A percentile compares a stretch with the other conserved stretches of the same genome.
Evolutionary conservation across 495 filamentous ascomycete genomes (phyloP).

Genomic region (Glarea lozoyensis): DNA sequence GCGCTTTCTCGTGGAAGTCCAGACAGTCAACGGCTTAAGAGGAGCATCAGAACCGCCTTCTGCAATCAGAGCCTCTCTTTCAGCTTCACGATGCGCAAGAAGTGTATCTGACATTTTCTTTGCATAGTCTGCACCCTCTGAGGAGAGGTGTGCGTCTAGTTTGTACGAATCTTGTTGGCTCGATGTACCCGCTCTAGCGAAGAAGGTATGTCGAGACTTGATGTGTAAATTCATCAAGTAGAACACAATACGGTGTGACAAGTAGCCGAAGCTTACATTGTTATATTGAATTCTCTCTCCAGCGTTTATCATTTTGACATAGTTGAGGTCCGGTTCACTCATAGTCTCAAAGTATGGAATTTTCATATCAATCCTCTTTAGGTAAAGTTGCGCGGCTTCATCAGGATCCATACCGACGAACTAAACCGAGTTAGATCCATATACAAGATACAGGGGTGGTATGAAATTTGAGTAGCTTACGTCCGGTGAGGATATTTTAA

Average conservation of each 20-base stretch:
- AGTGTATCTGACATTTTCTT: slow-evolving; percentile 78
- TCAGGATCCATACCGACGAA: slow-evolving; percentile 86
- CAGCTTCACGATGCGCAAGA: slow-evolving; percentile 70
- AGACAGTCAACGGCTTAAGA: slow-evolving; percentile 75
- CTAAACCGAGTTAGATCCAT: slow-evolving; percentile 28
- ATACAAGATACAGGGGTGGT: slow-evolving; percentile 19
- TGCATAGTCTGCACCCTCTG: slow-evolving; percentile 78
- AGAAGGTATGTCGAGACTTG: slow-evolving; percentile 88
- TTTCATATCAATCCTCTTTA: slow-evolving; percentile 77
- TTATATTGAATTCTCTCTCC: slow-evolving; percentile 89
- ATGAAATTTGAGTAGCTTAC: too few relatives aligned
- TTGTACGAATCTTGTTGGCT: slow-evolving; percentile 83
- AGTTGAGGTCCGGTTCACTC: slow-evolving; percentile 87
- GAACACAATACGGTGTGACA: slow-evolving; percentile 94
- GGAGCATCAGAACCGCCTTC: slow-evolving; percentile 59
- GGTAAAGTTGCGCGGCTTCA: slow-evolving; percentile 85
- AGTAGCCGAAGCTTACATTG: slow-evolving; percentile 89
- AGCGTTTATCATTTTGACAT: slow-evolving; percentile 99
- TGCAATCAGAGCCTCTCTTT: slow-evolving; percentile 58
- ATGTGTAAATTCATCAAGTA: slow-evolving; percentile 97
- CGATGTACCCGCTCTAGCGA: slow-evolving; percentile 65
- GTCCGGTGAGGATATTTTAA: slow-evolving; percentile 98
- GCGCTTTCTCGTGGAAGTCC: slow-evolving; percentile 86
- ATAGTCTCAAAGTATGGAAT: slow-evolving; percentile 97
- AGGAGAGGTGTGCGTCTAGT: slow-evolving; percentile 72